These are phyloP conservation scores for Mycena floridula DNA, from an alignment of 768 basidiomycete species.

Conservation along the genomic window DNA sequence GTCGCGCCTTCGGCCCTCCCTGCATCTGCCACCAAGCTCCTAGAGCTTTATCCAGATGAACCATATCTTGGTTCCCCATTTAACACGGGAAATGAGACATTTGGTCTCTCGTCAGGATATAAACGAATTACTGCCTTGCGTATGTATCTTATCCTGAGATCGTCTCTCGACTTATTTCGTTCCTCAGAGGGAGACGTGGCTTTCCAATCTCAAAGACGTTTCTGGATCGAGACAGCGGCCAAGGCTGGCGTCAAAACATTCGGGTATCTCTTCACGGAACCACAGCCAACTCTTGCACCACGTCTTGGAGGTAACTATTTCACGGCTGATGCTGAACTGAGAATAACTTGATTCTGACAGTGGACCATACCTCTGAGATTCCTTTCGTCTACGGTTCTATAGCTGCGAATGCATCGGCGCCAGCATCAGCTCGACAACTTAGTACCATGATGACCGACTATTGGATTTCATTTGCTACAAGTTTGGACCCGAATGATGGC, in stretches of 20 bases:
- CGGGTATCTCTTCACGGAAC: constrained; percentile 6
- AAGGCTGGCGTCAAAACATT: neutral
- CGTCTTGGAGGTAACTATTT: constrained; percentile 9
- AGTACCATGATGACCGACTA: constrained; percentile 35
- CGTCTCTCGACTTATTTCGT: neutral
- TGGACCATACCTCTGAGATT: constrained; percentile 24
- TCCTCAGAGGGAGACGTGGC: constrained; percentile 17
- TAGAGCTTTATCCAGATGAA: constrained; percentile 35
- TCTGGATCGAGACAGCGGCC: constrained; percentile 11
- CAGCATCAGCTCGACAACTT: constrained; percentile 15
- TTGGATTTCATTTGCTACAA: constrained; percentile 42
- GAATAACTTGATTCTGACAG: constrained; percentile 12
- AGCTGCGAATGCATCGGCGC: constrained; percentile 5
- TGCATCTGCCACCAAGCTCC: constrained; percentile 13
- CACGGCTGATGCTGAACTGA: neutral
- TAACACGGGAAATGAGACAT: constrained; percentile 36
- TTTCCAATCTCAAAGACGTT: constrained; percentile 19
- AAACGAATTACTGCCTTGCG: constrained; percentile 31
- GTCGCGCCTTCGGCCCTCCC: constrained; percentile 9
- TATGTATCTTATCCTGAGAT: constrained; percentile 4
- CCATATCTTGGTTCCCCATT: constrained; percentile 39
- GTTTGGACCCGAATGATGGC: constrained; percentile 38
- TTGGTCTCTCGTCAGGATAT: constrained; percentile 31
- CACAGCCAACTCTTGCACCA: constrained; percentile 13
- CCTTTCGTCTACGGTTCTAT: constrained; percentile 22